Evolutionary conservation across 2,329 filamentous ascomycete species (phyloP).

Genomic region (Ophiocordyceps robertsii): DNA sequence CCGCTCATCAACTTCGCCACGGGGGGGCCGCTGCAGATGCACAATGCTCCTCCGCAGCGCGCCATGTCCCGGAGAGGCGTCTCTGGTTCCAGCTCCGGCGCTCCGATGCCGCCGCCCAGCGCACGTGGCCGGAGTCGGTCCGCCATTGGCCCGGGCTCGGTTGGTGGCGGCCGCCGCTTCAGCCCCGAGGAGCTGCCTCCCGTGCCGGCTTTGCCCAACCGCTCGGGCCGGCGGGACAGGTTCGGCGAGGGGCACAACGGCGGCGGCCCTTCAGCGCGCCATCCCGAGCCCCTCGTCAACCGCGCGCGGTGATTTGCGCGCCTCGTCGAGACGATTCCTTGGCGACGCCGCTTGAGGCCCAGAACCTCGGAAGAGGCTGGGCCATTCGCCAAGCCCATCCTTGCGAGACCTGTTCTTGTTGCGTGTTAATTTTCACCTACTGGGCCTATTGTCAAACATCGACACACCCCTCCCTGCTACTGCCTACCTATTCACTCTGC

Average conservation of each 20-base stretch:
- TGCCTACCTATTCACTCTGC: too few relatives aligned
- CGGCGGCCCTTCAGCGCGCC: conserved; percentile 4
- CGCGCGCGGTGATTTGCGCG: conserved; percentile 8
- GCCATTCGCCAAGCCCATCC: too few relatives aligned
- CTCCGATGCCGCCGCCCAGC: not conserved
- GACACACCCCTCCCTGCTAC: too few relatives aligned
- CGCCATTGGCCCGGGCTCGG: conserved; percentile 6
- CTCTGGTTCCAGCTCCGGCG: not conserved
- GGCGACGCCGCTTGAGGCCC: too few relatives aligned
- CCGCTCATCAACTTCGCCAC: conserved; percentile 34
- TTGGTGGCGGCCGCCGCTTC: not conserved
- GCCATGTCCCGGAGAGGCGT: conserved; percentile 4
- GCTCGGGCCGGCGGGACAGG: conserved; percentile 11
- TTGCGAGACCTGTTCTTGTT: too few relatives aligned
- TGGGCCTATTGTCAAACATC: too few relatives aligned
- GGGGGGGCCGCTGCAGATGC: conserved; percentile 9
- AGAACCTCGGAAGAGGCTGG: too few relatives aligned
- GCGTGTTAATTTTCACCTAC: too few relatives aligned
- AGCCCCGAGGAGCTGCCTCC: conserved; percentile 5
- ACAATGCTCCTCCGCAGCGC: conserved; percentile 1
- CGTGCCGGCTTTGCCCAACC: conserved; percentile 13
- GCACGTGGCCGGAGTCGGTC: conserved; percentile 12
- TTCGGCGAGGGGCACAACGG: conserved; percentile 2
- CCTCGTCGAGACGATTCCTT: too few relatives aligned
- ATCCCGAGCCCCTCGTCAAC: conserved; percentile 17